Conservation (phyloP, 305 asterid genomes). For the Fraxinus albicans region DNA sequence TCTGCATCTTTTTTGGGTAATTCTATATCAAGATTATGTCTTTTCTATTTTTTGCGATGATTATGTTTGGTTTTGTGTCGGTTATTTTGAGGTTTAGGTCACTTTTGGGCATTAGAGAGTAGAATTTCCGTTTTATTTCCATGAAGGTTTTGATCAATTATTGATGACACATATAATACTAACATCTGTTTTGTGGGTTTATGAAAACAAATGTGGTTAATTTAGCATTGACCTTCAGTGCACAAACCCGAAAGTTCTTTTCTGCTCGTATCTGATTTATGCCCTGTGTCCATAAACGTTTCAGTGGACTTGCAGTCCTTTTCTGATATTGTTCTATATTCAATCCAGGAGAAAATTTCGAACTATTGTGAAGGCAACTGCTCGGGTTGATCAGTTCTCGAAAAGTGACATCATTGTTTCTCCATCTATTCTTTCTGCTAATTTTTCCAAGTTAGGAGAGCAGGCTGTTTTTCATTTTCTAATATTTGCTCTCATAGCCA, state of each 20-base stretch:
- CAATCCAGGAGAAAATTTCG: slow-evolving; percentile 66
- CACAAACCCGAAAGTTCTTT: background rate
- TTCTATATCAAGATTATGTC: slow-evolving; percentile 5
- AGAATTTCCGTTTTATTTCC: background rate
- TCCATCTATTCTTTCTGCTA: slow-evolving; percentile 97
- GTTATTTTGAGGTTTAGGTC: background rate
- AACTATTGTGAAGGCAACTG: slow-evolving; percentile 67
- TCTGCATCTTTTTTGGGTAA: slow-evolving; percentile 5
- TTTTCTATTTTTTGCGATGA: background rate
- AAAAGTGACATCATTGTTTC: slow-evolving; percentile 93
- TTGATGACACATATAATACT: background rate
- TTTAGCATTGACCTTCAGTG: background rate
- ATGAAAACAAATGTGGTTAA: background rate
- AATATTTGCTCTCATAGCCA: background rate
- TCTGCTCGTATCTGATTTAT: background rate
- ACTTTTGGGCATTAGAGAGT: background rate
- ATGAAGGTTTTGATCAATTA: background rate
- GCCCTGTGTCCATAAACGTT: slow-evolving; percentile 1
- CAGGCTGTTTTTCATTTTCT: slow-evolving; percentile 53
- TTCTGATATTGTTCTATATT: slow-evolving; percentile 21
- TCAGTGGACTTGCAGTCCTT: slow-evolving; percentile 3
- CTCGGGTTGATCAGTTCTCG: slow-evolving; percentile 90
- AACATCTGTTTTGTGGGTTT: background rate
- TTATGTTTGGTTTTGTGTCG: slow-evolving; percentile 4
- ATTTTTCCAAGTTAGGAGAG: slow-evolving; percentile 93